These are phyloP conservation scores for Viridothelium virens DNA, from an alignment of 495 filamentous ascomycete species.

Conservation along the genomic window DNA sequence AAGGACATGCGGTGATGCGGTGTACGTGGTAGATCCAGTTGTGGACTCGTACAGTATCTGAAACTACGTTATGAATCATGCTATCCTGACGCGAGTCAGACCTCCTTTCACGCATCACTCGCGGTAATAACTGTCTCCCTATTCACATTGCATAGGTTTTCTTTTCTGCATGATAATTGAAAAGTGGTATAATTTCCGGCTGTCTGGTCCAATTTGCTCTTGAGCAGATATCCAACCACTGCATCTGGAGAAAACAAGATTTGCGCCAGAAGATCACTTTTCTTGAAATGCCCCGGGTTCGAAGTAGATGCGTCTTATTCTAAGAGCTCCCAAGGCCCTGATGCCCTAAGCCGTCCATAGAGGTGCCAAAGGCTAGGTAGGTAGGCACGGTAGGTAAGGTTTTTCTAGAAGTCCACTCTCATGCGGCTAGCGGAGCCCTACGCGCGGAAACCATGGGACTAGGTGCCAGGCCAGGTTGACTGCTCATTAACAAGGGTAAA, in stretches of 20 bases:
- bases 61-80: not conserved
- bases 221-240: not conserved
- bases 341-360: no score
- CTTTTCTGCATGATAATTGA: not conserved
- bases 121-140: not conserved
- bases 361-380: not conserved
- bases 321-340: not conserved
- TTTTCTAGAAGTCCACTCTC: constrained; percentile 2
- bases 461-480: not conserved
- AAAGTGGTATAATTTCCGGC: no score
- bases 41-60: not conserved
- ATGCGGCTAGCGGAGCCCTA: not conserved
- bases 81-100: not conserved
- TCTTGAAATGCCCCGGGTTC: not conserved
- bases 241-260: not conserved
- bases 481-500: not conserved
- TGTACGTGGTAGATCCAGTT: not conserved
- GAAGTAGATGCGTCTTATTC: not conserved
- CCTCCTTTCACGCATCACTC: not conserved
- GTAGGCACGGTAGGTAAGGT: not conserved
- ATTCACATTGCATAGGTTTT: not conserved
- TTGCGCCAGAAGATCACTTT: no score
- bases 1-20: not conserved
- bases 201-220: not conserved
- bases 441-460: not conserved